Evolutionary conservation across 345 rosid genomes (phyloP), one percentile per base, ranked within the genome.

Genomic region (Populus pruinosa): DNA sequence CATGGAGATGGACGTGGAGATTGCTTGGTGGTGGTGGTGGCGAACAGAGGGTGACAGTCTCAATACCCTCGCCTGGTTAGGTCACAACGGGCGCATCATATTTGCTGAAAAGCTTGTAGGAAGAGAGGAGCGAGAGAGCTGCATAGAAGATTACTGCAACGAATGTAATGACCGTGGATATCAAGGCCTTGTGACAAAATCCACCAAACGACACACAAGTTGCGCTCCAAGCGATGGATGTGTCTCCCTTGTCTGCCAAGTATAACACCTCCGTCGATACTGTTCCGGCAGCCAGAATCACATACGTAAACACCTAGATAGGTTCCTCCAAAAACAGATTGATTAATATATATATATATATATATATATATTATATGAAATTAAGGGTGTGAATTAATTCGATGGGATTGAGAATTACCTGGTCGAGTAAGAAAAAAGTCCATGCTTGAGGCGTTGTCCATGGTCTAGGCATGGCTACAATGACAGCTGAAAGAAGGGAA

Each of bases 341-440:
- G 20, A 65, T 25, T 16, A 31, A 31, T 31, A 31, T 31, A 31
- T 31, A 31, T 31, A n/a, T n/a, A n/a, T n/a, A n/a, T n/a, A n/a
- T n/a, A n/a, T n/a, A n/a, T n/a, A n/a, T n/a, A n/a, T n/a, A 1
- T 5, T 38, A 38, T 38, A 38, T 5, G 59, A 17, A 20, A 20
- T 53, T 53, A 53, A 53, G 59, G 59, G 6, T 44, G 50, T 0
- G 17, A 4, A n/a, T 59, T 59, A n/a, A n/a, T n/a, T 63, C 27
- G 67, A 23, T 27, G 35, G 9, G 1, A 33, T 33, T 33, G 27
- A 8, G 12, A 13, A n/a, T 59, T 36, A 86, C 97, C 97, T 93
- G 98, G 77, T 93, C 99, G 17, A 96, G 90, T 80, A 90, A 71
- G 89, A 96, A 96, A 86, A 96, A 88, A 66, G 94, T 90, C 98